Base-by-base conservation (phyloP, 2,329 filamentous ascomycete species). In the Xylaria sp. region DNA sequence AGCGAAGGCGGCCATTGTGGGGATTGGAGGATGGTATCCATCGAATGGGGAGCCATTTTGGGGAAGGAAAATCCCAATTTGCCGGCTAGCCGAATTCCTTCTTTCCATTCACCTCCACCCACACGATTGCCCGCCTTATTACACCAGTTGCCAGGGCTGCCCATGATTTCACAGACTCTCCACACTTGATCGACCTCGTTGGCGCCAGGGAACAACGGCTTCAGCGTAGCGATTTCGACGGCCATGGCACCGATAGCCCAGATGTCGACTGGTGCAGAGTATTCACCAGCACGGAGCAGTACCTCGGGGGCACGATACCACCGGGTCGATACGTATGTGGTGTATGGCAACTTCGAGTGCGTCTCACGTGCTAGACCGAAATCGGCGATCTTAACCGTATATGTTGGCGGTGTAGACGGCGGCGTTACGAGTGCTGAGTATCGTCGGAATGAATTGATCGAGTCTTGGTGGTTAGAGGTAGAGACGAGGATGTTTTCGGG, bases 181-280 rank as follows among this genome's bases (percentile, higher is more conserved):
- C 94, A 99, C 1, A 99, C 94, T 75, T 99, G 94, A 69, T 99
- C 94, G 1, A 99, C 94, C 78, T 99, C 94, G 72, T 99, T 99
- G 71, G 92, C 91, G 68, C 94, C 94, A 9, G 94, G 94, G 80
- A 99, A 99, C 9, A 99, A 79, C 16, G 94, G 94, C 79, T 97
- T 99, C 60, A 99, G 74, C 0, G 94, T 99, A 30, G 94, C 94
- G 64, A 99, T 90, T 74, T 99, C 94, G 9, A 99, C 94, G 5
- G 94, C 94, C 94, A 99, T 99, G 18, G 94, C 94, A 69, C 94
- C 94, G 48, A 99, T 86, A 1, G 94, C 94, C 94, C 94, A 99
- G 68, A 99, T 97, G 71, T 99, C 94, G 2, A 99, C 94, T 0
- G 94, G 94, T 0, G 94, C 92, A 0, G 94, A 97, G 76, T 99